A percentile compares a stretch with the other conserved stretches of the same genome.
phyloP scores from a whole-genome alignment of 2,329 filamentous ascomycete genomes.

The Fusarium floridanum region DNA sequence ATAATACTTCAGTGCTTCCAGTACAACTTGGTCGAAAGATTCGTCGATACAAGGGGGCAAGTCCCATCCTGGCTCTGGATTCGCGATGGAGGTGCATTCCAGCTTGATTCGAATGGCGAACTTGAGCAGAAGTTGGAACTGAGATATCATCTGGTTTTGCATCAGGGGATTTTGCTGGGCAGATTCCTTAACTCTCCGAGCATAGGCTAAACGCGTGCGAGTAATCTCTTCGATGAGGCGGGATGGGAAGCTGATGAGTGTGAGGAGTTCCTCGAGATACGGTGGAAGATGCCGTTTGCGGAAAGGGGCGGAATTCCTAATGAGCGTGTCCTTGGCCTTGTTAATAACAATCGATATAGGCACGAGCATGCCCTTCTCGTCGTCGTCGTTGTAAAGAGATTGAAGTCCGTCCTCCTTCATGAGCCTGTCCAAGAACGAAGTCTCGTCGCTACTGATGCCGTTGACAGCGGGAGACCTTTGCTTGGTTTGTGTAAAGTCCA shows the following conservation, averaged over 20 bases:
- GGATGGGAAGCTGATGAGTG: conserved; percentile 96
- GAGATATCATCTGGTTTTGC: conserved; percentile 96
- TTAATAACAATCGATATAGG: conserved; percentile 88
- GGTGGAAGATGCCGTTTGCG: conserved; percentile 91
- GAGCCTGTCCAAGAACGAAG: conserved; percentile 92
- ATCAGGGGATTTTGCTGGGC: conserved; percentile 93
- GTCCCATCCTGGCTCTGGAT: conserved; percentile 93
- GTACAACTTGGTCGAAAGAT: conserved; percentile 89
- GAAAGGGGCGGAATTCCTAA: conserved; percentile 86
- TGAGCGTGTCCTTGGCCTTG: conserved; percentile 93
- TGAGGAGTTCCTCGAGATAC: conserved; percentile 96
- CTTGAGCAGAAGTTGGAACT: conserved; percentile 93
- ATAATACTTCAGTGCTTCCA: conserved; percentile 96
- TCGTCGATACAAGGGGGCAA: conserved; percentile 96
- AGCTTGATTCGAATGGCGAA: conserved; percentile 94
- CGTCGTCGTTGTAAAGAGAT: conserved; percentile 83
- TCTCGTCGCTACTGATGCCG: conserved; percentile 84
- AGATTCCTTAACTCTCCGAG: conserved; percentile 94
- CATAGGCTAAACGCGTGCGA: conserved; percentile 89
- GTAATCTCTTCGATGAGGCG: conserved; percentile 97
- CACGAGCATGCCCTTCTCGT: conserved; percentile 81
- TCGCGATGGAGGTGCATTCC: conserved; percentile 85
- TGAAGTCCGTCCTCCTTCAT: conserved; percentile 96
- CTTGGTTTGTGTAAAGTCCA: conserved; percentile 87
- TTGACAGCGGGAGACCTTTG: conserved; percentile 73